phyloP scores from a whole-genome alignment of 1,284 basidiomycete species.

The Heterobasidion occidentale region DNA sequence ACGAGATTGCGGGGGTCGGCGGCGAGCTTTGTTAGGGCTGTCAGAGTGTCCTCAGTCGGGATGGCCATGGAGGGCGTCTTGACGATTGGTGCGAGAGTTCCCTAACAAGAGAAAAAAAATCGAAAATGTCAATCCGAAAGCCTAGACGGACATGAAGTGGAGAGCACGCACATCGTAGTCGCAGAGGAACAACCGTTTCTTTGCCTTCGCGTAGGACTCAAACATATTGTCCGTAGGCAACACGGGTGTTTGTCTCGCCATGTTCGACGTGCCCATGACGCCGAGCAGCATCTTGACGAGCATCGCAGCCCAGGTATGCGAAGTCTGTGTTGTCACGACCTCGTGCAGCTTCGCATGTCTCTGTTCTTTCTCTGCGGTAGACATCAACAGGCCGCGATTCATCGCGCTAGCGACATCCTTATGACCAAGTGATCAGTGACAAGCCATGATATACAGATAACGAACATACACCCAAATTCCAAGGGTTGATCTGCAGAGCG shows the following conservation, averaged over 20 bases:
- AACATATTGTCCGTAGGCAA: conserved; percentile 64
- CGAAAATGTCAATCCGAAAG: neutral
- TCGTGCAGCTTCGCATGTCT: conserved; percentile 80
- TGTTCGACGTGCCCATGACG: conserved; percentile 76
- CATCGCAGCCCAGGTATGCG: conserved; percentile 91
- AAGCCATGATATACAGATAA: neutral
- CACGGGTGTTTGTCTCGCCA: conserved; percentile 82
- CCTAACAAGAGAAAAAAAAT: conserved; percentile 36
- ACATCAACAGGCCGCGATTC: conserved; percentile 82
- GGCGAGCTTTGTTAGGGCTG: conserved; percentile 66
- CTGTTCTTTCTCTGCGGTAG: conserved; percentile 63
- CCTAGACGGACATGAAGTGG: neutral
- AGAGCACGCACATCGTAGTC: conserved; percentile 81
- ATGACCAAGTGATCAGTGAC: conserved; percentile 5
- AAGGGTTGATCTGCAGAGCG: conserved; percentile 81
- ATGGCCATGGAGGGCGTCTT: conserved; percentile 87
- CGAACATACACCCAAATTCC: conserved; percentile 72
- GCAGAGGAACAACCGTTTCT: conserved; percentile 88
- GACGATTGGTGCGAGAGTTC: conserved; percentile 95
- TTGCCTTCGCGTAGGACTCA: conserved; percentile 60
- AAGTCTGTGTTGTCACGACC: conserved; percentile 90
- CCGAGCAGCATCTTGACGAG: conserved; percentile 85
- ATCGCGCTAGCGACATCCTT: conserved; percentile 94
- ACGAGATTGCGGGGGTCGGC: conserved; percentile 85
- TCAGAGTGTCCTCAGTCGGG: conserved; percentile 72